Percentiles rank a stretch among this genome's conserved stretches.
phyloP scores from a whole-genome alignment of 176 grass and related monocot species.

The Musa beccarii region DNA sequence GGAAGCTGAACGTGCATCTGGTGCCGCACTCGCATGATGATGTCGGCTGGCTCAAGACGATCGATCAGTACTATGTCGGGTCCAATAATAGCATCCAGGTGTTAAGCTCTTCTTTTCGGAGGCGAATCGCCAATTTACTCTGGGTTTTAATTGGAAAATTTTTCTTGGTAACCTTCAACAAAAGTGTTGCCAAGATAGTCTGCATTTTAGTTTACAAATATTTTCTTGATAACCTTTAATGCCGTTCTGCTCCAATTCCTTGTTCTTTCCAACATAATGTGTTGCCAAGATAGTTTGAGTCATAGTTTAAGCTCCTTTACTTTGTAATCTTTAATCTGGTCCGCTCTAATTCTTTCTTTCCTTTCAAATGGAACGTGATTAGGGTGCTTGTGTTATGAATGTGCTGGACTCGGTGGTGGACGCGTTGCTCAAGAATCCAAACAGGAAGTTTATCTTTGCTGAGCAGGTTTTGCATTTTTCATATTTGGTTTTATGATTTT shows the following conservation, averaged over 20 bases:
- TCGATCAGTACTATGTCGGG: constrained; percentile 90
- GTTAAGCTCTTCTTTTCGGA: too few species aligned
- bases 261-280: not conserved
- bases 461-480: constrained; percentile 46
- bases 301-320: not conserved
- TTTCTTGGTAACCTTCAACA: not conserved
- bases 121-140: not conserved
- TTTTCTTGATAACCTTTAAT: not conserved
- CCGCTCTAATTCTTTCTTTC: not conserved
- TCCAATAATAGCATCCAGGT: constrained; percentile 81
- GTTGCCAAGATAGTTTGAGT: not conserved
- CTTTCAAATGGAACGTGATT: not conserved
- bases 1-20: constrained; percentile 80
- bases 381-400: constrained; percentile 68
- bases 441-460: constrained; percentile 61
- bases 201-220: not conserved
- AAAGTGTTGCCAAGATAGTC: not conserved
- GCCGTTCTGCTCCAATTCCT: not conserved
- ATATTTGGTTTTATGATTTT: not conserved
- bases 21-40: constrained; percentile 88
- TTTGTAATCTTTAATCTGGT: not conserved
- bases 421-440: constrained; percentile 47
- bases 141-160: not conserved
- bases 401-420: constrained; percentile 80
- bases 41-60: constrained; percentile 95